These are phyloP conservation scores for Miscanthus sacchariflorus DNA, from an alignment of 202 grass and related monocot genomes.

Conservation along the genomic window DNA sequence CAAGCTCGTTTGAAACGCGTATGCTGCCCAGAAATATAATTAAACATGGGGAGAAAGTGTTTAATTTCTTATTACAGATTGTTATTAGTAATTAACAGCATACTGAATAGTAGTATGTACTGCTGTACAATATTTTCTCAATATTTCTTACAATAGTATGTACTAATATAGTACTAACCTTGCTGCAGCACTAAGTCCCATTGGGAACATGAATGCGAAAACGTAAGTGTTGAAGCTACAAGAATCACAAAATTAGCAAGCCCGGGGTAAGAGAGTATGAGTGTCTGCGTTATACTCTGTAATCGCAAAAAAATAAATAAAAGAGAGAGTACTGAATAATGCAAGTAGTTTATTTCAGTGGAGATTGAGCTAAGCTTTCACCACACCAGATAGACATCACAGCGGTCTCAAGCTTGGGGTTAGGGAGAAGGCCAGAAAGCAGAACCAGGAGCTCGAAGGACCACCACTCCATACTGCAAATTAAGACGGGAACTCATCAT, in stretches of 20 bases:
- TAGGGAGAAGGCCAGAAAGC: constrained; percentile 62
- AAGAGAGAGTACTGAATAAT: too few relatives aligned
- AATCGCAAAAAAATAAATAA: too few relatives aligned
- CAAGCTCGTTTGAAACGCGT: constrained; percentile 50
- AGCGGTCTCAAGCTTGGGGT: constrained; percentile 70
- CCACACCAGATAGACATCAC: constrained; percentile 51
- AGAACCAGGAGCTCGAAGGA: constrained; percentile 65
- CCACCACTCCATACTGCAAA: constrained; percentile 65
- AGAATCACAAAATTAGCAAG: neutral
- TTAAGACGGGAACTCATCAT: too few relatives aligned
- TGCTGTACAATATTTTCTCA: too few relatives aligned
- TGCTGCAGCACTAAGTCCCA: constrained; percentile 50
- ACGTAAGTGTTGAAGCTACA: constrained; percentile 53
- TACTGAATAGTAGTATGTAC: too few relatives aligned
- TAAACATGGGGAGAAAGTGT: neutral
- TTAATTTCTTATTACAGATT: neutral
- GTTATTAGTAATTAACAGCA: too few relatives aligned
- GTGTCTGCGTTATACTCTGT: too few relatives aligned
- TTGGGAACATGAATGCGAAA: constrained; percentile 39
- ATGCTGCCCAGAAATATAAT: constrained; percentile 38
- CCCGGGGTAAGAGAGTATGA: too few relatives aligned
- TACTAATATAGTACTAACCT: constrained; percentile 21
- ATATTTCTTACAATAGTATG: too few relatives aligned
- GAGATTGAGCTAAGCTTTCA: too few relatives aligned
- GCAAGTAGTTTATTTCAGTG: too few relatives aligned